Base-by-base conservation (phyloP, 2,329 filamentous ascomycete species). In the Pestalotiopsis sp. region DNA sequence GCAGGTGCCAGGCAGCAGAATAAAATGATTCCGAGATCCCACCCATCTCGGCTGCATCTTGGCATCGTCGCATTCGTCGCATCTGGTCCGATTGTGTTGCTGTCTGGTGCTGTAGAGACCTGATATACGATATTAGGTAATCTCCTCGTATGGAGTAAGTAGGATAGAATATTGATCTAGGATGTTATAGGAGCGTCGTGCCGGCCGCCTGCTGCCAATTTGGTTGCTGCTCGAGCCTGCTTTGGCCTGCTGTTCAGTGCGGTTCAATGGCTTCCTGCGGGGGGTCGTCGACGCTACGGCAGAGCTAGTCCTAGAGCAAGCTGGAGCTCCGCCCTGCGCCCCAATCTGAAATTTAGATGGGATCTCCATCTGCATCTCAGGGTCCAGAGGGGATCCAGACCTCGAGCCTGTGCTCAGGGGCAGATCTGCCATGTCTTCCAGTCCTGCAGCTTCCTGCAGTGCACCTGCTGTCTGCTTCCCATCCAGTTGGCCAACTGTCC, bases 271-370 rank as follows among this genome's bases (percentile, higher is more conserved):
- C 57, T 59, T 59, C 20, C 57, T 59, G 57, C 57, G 57, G 23
- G 57, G 23, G 57, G 7, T 11, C 7, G 31, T 27, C 17, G 25
- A 23, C 14, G 57, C 57, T 59, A 59, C 45, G 57, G 23, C 27
- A 36, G 57, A 59, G 57, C 57, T 52, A 52, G 45, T 52, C 45
- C 45, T 52, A 52, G 45, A 52, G 45, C 6, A 23, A 27, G 57
- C 57, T 13, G 57, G 59, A 36, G 31, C 59, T 62, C 59, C 59
- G 59, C 59, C 20, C 59, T 62, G 59, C 59, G 59, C 59, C 59
- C 59, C 59, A 62, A 62, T 36, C 59, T 36, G 59, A 62, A 62
- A 62, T 36, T 40, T 62, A 62, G 59, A 38, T 36, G n/a, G 25
- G 31, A 40, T 62, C 59, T 38, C n/a, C 14, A 20, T 14, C 36